Percentiles rank a stretch among this genome's conserved stretches.
phyloP scores from a whole-genome alignment of 768 basidiomycete species.

The Leccinum obscurum region DNA sequence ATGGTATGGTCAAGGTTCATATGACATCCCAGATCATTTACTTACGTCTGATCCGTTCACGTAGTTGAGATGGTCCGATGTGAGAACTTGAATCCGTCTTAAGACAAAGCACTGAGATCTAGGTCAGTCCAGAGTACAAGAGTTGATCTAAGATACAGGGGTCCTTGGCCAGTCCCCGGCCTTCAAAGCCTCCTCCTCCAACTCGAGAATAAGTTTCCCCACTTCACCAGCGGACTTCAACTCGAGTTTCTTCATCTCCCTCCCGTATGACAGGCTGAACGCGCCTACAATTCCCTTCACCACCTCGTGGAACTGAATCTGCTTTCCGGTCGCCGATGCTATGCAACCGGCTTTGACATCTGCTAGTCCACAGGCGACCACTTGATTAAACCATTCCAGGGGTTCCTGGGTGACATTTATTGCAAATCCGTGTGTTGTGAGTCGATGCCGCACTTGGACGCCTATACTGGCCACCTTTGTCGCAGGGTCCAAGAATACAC shows the following conservation, averaged over 20 bases:
- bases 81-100: not conserved
- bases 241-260: conserved; percentile 48
- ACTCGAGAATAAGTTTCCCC: conserved; percentile 43
- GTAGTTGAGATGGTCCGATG: not conserved
- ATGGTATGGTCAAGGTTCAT: not conserved
- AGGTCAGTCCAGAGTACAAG: not conserved
- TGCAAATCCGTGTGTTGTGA: conserved; percentile 94
- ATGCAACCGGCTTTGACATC: conserved; percentile 81
- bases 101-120: not conserved
- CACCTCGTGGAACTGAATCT: conserved; percentile 48
- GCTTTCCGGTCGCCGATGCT: conserved; percentile 42
- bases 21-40: not conserved
- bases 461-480: conserved; percentile 96
- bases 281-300: conserved; percentile 48
- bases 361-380: conserved; percentile 89
- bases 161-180: conserved; percentile 43
- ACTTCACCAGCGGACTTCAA: conserved; percentile 45
- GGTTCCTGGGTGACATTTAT: conserved; percentile 87
- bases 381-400: conserved; percentile 77
- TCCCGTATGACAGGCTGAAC: conserved; percentile 49
- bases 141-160: conserved; percentile 12
- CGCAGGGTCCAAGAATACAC: conserved; percentile 78
- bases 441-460: conserved; percentile 90
- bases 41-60: not conserved
- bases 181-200: conserved; percentile 46